Base-by-base conservation (phyloP, 306 rosid genomes). In the Lathyrus tuberosus region DNA sequence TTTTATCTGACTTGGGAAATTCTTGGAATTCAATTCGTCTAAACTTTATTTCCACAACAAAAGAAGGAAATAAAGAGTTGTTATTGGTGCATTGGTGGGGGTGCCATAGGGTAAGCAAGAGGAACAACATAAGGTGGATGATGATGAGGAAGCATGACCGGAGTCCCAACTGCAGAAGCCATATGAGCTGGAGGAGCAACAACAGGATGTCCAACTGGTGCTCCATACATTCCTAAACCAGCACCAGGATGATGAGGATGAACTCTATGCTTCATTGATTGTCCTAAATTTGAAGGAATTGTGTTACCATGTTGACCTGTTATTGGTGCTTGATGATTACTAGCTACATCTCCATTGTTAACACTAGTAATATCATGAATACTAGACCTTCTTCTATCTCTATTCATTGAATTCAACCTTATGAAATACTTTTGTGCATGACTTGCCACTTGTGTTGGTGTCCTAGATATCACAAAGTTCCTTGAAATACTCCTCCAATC, bases 401-500 rank as follows among this genome's bases (percentile, higher is more conserved):
- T 86, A 66, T 91, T 94, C 86, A 94, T 91, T 10, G 99, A 94
- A 76, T 94, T 94, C 84, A 94, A 72, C 33, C 97, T 84, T 40
- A 94, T 94, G 77, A 94, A 94, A 78, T 94, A 94, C 82, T 94
- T 94, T 17, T 94, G 99, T 42, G 99, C 99, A 67, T 94, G 99
- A 67, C 99, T 94, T 6, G 99, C 99, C 30, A 91, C 99, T 86
- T 91, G 99, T 31, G 99, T 91, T 0, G 99, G 99, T 15, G 99
- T 94, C 74, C 99, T 91, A 28, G 99, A 94, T 67, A 94, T 84
- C 15, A 94, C 99, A 62, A 79, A 94, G 76, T 94, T 94, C 78
- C 99, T 91, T 75, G 99, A 94, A 68, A 94, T 94, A 84, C 99
- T 94, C 72, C 99, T 89, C 99, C 99, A 94, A 83, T 94, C 99